Evolutionary conservation across 169 alveolate genomes (phyloP).

Genomic region (Hammondia hammondi): DNA sequence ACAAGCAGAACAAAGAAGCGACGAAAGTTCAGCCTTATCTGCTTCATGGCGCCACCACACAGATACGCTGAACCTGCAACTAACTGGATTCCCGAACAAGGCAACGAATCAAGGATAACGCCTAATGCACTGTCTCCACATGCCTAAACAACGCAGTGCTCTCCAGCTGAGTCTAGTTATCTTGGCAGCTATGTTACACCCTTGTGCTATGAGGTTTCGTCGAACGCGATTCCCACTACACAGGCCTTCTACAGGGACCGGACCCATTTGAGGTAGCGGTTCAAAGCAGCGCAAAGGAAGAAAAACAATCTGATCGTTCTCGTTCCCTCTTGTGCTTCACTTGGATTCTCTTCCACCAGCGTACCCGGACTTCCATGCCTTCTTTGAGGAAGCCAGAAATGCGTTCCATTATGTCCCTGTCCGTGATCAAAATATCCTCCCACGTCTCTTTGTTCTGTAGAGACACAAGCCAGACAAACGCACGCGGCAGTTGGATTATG

Average conservation of each 20-base stretch:
- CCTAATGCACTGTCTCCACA: no score
- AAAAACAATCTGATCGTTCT: not conserved
- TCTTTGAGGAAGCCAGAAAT: conserved; percentile 22
- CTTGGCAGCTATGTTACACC: no score
- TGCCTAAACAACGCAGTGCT: no score
- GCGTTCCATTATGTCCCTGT: conserved; percentile 14
- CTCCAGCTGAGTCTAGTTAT: no score
- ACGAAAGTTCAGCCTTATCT: no score
- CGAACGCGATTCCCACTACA: no score
- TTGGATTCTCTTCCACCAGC: not conserved
- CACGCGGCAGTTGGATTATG: no score
- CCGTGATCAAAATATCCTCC: not conserved
- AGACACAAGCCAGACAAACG: not conserved
- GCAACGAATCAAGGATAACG: no score
- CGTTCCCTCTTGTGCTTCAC: not conserved
- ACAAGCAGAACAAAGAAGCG: not conserved
- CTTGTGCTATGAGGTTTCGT: no score
- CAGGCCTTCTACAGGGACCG: not conserved
- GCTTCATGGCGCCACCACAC: no score
- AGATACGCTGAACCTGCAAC: no score
- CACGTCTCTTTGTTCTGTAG: conserved; percentile 37
- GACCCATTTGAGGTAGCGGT: not conserved
- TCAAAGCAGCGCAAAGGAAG: not conserved
- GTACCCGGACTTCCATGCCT: conserved; percentile 39
- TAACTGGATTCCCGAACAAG: no score